These are phyloP conservation scores for Penicillium sp. DNA, from an alignment of 2,329 filamentous ascomycete genomes.

Conservation along the genomic window DNA sequence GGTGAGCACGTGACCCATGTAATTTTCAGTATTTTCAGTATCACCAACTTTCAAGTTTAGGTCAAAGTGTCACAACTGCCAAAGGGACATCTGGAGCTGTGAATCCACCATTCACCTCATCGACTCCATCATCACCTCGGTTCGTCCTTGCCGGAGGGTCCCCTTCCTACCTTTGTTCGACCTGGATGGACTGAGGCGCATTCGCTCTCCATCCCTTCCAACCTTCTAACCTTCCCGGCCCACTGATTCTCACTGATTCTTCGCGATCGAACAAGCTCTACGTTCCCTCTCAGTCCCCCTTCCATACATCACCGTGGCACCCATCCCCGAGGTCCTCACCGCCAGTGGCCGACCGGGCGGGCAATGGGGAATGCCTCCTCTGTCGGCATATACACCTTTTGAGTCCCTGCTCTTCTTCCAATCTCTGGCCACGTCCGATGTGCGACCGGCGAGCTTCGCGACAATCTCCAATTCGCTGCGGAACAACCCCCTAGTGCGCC, in stretches of 20 bases:
- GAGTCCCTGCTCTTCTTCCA: conserved; percentile 84
- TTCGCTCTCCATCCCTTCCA: conserved; percentile 1
- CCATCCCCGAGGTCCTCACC: conserved; percentile 31
- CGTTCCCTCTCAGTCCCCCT: neutral
- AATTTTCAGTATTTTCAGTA: neutral
- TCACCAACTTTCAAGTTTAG: neutral
- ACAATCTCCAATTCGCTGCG: conserved; percentile 70
- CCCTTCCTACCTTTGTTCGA: neutral
- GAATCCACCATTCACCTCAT: neutral
- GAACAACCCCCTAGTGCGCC: conserved; percentile 67
- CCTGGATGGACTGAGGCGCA: conserved; percentile 1
- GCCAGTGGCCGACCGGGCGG: conserved; percentile 37
- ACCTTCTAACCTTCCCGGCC: neutral
- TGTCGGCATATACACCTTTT: conserved; percentile 71
- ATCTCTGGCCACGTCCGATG: conserved; percentile 64
- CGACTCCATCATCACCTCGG: neutral
- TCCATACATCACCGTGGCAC: conserved; percentile 33
- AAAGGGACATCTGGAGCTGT: neutral
- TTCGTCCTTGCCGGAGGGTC: neutral
- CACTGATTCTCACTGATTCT: conserved; percentile 7
- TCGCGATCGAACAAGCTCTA: conserved; percentile 10
- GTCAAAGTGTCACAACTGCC: neutral
- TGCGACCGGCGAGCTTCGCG: conserved; percentile 61
- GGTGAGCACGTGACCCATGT: neutral
- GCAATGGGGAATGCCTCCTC: conserved; percentile 54